Evolutionary conservation across 331 rosid genomes (phyloP), one percentile per base, ranked within the genome.

Genomic region (Spiraea crenata): DNA sequence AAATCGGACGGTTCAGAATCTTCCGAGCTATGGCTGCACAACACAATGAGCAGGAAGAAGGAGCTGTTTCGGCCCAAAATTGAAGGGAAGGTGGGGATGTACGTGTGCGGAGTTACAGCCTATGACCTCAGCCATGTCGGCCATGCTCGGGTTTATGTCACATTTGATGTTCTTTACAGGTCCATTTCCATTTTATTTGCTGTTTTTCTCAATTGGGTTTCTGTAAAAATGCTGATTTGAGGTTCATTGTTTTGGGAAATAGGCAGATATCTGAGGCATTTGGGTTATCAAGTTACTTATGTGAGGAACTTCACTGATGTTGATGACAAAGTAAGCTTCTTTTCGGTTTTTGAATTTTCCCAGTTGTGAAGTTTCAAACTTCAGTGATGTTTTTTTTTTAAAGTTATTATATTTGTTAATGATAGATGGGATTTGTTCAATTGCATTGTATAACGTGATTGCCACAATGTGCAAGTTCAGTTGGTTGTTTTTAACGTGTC

Each of bases 111-210:
- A 20, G 97, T 95, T 63, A 95, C 99, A 2, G 97, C 97, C 35
- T 95, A 95, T 67, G 97, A 91, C 76, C 93, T 95, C 62, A 95
- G 99, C 77, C 99, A 95, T 74, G 86, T 95, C 61, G 99, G 99
- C 60, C 99, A 95, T 54, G 99, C 99, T 62, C 99, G 99, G 57
- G 97, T 89, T 57, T 91, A 91, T 57, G 85, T 95, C 80, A 95
- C 93, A 71, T 95, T 95, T 57, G 97, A 95, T 73, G 88, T 95
- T 79, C 96, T 95, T 48, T 86, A 77, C 83, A 91, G 99, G 99
- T 95, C 88, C 31, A 49, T 76, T 81, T 76, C 44, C 38, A 17
- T 10, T 5, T 38, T 47, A 0, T 56, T 25, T 57, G 5, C 4
- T 14, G 51, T 11, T 6, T 17, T 19, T 46, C 5, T 37, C 34